Conservation (phyloP, 2,329 filamentous ascomycete species). For the Myriangium duriaei region DNA sequence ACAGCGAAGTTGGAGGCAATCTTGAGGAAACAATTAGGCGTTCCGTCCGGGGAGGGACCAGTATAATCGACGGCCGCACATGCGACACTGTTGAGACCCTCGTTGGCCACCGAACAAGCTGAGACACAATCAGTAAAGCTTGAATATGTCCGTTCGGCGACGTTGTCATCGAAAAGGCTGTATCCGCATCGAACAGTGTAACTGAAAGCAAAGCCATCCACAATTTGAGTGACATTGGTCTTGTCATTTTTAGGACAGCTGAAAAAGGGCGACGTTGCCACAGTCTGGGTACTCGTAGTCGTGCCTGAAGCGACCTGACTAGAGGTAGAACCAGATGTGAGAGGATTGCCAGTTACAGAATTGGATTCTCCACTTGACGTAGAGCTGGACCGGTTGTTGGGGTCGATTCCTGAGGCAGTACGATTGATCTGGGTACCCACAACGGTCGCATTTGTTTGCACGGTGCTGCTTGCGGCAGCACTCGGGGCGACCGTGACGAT, state of each 20-base stretch:
- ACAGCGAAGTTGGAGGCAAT: slow-evolving; percentile 16
- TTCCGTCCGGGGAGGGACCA: slow-evolving; percentile 13
- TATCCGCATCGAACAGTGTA: slow-evolving; percentile 23
- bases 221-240: slow-evolving; percentile 20
- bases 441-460: too few species aligned
- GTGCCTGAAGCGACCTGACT: slow-evolving; percentile 1
- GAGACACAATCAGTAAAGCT: slow-evolving; percentile 22
- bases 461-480: too few species aligned
- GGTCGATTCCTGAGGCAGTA: too few species aligned
- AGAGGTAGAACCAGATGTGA: too few species aligned
- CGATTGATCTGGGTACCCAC: too few species aligned
- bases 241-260: slow-evolving; percentile 22
- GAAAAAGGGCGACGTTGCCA: slow-evolving; percentile 17
- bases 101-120: slow-evolving; percentile 22
- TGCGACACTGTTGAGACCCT: slow-evolving; percentile 17
- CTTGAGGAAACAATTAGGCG: slow-evolving; percentile 23
- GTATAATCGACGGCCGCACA: slow-evolving; percentile 22
- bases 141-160: slow-evolving; percentile 17
- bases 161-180: slow-evolving; percentile 19
- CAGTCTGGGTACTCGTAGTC: slow-evolving; percentile 2
- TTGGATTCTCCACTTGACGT: too few species aligned
- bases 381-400: too few species aligned
- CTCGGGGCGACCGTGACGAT: too few species aligned
- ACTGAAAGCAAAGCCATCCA: slow-evolving; percentile 21
- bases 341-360: too few species aligned